Evolutionary conservation across 371 early-diverging fungal species (phyloP).

Genomic region (Capniomyces stellatus): DNA sequence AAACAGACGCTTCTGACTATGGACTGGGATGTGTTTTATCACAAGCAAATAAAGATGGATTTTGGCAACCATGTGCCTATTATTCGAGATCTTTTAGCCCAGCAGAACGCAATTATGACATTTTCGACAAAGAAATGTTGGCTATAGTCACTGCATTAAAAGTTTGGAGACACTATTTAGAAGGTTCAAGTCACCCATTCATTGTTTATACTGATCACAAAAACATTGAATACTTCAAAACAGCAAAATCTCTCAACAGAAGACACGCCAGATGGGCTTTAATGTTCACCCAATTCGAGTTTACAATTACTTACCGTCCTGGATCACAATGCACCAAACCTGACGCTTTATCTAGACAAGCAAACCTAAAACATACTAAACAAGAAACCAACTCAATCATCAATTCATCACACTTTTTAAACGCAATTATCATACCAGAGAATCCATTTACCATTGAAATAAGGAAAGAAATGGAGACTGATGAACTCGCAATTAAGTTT

Average conservation of each 20-base stretch:
- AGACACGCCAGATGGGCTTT: background rate
- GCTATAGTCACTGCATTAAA: background rate
- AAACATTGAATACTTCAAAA: constrained; percentile 3
- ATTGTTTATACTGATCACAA: background rate
- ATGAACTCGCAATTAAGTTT: background rate
- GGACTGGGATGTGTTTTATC: background rate
- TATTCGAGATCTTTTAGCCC: background rate
- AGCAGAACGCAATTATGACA: constrained; percentile 1
- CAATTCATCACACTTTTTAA: constrained; percentile 3
- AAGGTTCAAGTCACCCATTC: background rate
- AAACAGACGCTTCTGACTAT: constrained; percentile 3
- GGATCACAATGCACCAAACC: background rate
- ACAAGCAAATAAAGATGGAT: background rate
- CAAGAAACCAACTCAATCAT: background rate
- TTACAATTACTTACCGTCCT: constrained; percentile 2
- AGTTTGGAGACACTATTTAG: constrained; percentile 1
- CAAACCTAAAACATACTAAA: background rate
- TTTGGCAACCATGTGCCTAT: background rate
- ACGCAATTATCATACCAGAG: background rate
- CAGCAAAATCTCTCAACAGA: background rate
- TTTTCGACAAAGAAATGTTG: background rate
- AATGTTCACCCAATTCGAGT: constrained; percentile 3
- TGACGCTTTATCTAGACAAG: constrained; percentile 5
- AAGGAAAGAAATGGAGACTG: background rate
- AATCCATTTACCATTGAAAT: background rate